Evolutionary conservation across 257 asterid species (phyloP).

Genomic region (Gentiana straminea): DNA sequence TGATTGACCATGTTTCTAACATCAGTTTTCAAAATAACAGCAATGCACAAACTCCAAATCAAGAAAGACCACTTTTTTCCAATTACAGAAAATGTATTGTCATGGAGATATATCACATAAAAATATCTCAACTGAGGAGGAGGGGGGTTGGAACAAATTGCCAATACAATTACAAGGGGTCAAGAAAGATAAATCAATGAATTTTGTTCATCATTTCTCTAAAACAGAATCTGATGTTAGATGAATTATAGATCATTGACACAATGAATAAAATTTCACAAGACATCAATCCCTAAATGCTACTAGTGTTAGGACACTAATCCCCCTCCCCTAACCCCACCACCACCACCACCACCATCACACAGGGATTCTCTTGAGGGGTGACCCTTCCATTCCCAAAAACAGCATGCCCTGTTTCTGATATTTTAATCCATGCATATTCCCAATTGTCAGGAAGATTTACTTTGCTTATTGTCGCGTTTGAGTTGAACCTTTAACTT

Average conservation of each 20-base stretch:
- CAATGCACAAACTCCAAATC: too few relatives aligned
- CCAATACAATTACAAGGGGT: too few relatives aligned
- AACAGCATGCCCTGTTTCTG: constrained; percentile 24
- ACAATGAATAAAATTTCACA: constrained; percentile 47
- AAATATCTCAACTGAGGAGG: too few relatives aligned
- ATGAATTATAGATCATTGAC: constrained; percentile 40
- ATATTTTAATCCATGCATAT: constrained; percentile 19
- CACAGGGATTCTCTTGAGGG: neutral
- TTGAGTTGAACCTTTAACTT: constrained; percentile 93
- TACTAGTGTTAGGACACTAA: constrained; percentile 24
- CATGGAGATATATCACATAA: neutral
- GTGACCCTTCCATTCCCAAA: constrained; percentile 22
- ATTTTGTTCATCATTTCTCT: constrained; percentile 31
- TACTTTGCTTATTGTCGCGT: constrained; percentile 57
- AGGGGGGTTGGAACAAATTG: too few relatives aligned
- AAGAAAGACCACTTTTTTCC: too few relatives aligned
- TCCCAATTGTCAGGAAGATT: constrained; percentile 36
- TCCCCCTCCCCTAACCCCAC: constrained; percentile 17
- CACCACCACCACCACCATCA: too few relatives aligned
- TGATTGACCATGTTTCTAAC: too few relatives aligned
- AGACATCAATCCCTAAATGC: constrained; percentile 36
- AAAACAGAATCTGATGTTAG: constrained; percentile 34
- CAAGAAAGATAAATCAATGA: constrained; percentile 36
- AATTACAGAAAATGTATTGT: too few relatives aligned
- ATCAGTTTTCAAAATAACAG: too few relatives aligned